phyloP scores from a whole-genome alignment of 352 stramenopile genomes.

The Phytophthora pisi region DNA sequence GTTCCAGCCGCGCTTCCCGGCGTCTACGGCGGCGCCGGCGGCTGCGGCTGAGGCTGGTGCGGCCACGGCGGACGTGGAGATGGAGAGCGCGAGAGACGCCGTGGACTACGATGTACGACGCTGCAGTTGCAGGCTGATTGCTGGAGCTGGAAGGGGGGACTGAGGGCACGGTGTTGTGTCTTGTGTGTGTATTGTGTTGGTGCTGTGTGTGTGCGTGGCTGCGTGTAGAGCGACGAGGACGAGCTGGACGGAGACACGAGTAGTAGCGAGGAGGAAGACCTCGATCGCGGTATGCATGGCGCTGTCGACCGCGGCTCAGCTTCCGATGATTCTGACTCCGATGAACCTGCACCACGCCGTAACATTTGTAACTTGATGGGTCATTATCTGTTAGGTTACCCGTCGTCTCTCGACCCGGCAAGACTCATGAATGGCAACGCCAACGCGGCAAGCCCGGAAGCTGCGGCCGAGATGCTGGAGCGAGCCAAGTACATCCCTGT shows the following conservation, averaged over 20 bases:
- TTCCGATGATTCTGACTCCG: conserved; percentile 44
- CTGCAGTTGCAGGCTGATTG: conserved; percentile 1
- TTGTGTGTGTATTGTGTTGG: not conserved
- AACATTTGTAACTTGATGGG: conserved; percentile 91
- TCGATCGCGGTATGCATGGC: conserved; percentile 37
- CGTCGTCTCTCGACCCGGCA: conserved; percentile 36
- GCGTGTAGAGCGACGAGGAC: conserved; percentile 48
- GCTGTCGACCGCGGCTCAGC: conserved; percentile 27
- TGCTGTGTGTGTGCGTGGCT: conserved; percentile 3
- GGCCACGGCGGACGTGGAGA: conserved; percentile 20
- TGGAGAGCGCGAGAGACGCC: conserved; percentile 28
- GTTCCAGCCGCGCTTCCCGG: conserved; percentile 65
- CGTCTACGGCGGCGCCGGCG: conserved; percentile 18
- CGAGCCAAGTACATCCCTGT: conserved; percentile 97
- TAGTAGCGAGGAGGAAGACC: conserved; percentile 49
- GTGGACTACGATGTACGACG: conserved; percentile 43
- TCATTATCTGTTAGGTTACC: conserved; percentile 83
- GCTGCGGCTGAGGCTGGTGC: not conserved
- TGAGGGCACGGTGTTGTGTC: conserved; percentile 13
- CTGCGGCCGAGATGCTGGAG: conserved; percentile 73
- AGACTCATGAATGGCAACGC: conserved; percentile 26
- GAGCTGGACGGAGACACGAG: conserved; percentile 51
- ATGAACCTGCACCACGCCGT: conserved; percentile 51
- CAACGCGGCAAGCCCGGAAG: conserved; percentile 17
- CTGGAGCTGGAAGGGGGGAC: conserved; percentile 6